Base-by-base conservation (phyloP, 2,329 filamentous ascomycete species). In the Aspergillus fischeri region DNA sequence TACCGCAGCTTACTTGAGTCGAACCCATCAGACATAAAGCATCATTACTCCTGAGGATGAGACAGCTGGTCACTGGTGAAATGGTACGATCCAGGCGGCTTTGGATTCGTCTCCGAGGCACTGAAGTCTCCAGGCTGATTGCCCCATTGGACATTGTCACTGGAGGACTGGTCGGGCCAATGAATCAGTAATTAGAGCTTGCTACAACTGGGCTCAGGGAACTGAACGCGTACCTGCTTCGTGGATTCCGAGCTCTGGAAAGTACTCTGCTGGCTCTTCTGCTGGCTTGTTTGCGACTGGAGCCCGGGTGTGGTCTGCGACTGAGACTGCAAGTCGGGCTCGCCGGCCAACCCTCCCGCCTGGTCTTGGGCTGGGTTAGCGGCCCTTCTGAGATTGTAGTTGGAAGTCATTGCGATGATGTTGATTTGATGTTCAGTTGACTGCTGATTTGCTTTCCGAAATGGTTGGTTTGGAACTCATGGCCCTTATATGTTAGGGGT, bases 301-400 rank as follows among this genome's bases (percentile, higher is more conserved):
- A 21, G 1, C n/a, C 9, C 17, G 2, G 41, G 41, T 4, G 2
- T 21, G 8, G 4, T 21, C 17, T 27, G 27, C 10, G 21, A 11
- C 24, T 50, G 48, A 32, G 20, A 20, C 49, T 50, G 47, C 10
- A n/a, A 6, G 1, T 49, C 24, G 9, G 45, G 45, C 61, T 74
- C 70, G 51, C 61, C 62, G 49, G 71, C 74, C 54, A 79, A 78
- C 3, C 75, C 69, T 2, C 70, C 65, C 17, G 80, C 77, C 63
- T 81, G 78, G 10, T 79, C 77, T 53, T 75, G 74, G 59, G 78
- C 69, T 7, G 73, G 70, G 68, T 76, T 76, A 65, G 69, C 67
- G 60, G 75, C 75, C 61, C 76, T 76, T 57, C 70, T 72, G 41
- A 73, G 73, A 62, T 77, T 76, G 52, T 63, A 49, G 58, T 64